Conservation (phyloP, 2,329 filamentous ascomycete species). For the Hypoxylon sp. region DNA sequence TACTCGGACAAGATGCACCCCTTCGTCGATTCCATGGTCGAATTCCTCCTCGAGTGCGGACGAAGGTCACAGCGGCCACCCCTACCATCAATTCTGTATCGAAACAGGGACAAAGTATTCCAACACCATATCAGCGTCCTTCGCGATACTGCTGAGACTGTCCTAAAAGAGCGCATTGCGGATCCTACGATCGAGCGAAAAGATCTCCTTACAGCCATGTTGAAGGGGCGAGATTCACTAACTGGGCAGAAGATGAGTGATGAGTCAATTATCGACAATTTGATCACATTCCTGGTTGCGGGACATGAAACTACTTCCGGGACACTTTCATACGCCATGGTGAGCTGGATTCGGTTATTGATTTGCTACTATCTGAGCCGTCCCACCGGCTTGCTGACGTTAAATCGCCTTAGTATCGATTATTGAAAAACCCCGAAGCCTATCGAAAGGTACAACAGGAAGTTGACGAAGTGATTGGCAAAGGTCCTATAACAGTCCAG, state of each 20-base stretch:
- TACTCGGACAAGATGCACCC: slow-evolving; percentile 71
- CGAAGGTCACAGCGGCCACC: slow-evolving; percentile 52
- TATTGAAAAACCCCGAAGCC: slow-evolving; percentile 63
- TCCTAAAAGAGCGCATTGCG: slow-evolving; percentile 61
- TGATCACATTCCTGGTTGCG: slow-evolving; percentile 57
- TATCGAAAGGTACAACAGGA: slow-evolving; percentile 66
- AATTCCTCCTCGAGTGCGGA: slow-evolving; percentile 63
- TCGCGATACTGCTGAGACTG: slow-evolving; percentile 59
- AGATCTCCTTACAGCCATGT: slow-evolving; percentile 68
- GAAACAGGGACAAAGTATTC: slow-evolving; percentile 51
- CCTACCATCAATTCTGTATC: slow-evolving; percentile 45
- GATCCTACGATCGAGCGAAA: slow-evolving; percentile 48
- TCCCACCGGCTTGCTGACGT: background rate
- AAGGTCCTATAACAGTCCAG: slow-evolving; percentile 60
- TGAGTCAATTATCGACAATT: slow-evolving; percentile 64
- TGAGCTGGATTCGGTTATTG: slow-evolving; percentile 57
- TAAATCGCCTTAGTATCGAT: slow-evolving; percentile 54
- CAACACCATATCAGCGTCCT: slow-evolving; percentile 58
- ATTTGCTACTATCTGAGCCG: background rate
- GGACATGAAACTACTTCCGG: slow-evolving; percentile 71
- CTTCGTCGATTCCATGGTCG: slow-evolving; percentile 68
- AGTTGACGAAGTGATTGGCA: slow-evolving; percentile 66
- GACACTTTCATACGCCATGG: slow-evolving; percentile 60
- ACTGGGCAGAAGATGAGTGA: slow-evolving; percentile 65
- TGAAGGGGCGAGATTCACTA: slow-evolving; percentile 65